Evolutionary conservation across 306 rosid genomes (phyloP), one percentile per base, ranked within the genome.

Genomic region (Cicer judaicum): DNA sequence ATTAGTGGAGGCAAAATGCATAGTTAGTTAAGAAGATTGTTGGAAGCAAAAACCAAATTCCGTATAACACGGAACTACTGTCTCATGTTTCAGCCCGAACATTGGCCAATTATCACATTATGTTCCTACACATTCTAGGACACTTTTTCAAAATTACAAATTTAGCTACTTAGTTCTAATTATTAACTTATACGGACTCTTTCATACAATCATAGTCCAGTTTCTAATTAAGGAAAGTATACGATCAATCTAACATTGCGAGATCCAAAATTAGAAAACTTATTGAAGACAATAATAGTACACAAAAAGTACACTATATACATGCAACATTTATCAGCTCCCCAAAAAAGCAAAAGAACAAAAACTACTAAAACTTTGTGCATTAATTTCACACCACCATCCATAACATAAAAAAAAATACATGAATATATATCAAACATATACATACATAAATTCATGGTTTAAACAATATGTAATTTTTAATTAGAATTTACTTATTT

Each of bases 321-420:
- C 34, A 47, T 29, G 68, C 48, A 42, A 40, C 24, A 66, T n/a
- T 55, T 16, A 65, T 54, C 19, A 65, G 59, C 44, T 8, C 36
- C 38, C 24, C 74, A 3, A 54, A 9, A 16, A 54, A 7, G 38
- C 8, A 10, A 62, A 64, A 18, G 29, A 39, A 10, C 63, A 64
- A 47, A 24, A 24, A 24, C 34, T 42, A 61, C 39, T 40, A 49
- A 67, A 49, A 41, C 19, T 49, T 10, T 57, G 47, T 73, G 36
- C 41, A 67, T 29, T 43, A n/a, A 38, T 47, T 29, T 44, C 71
- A 80, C 70, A 72, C 60, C 79, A 73, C 47, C 64, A 66, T 52
- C 46, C 59, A 50, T 21, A 63, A 53, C 53, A 73, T 54, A 8
- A 73, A 36, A 56, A 60, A 73, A 44, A 50, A 60, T 43, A 62